These are phyloP conservation scores for Kwoniella dendrophila DNA, from an alignment of 768 basidiomycete species.

Conservation along the genomic window DNA sequence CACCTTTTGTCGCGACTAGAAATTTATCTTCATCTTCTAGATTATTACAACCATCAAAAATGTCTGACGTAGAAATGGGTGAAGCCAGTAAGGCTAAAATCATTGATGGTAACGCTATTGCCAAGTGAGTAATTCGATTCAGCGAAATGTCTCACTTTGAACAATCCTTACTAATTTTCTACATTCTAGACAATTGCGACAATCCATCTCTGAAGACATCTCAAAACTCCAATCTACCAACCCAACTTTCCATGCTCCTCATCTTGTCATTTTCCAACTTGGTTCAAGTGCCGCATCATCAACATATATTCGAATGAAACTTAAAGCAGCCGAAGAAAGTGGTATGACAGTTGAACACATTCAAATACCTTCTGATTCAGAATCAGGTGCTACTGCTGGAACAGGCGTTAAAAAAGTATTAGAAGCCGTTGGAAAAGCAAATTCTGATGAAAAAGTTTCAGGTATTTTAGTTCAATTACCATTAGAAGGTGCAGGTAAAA, in stretches of 20 bases:
- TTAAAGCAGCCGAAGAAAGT: slow-evolving; percentile 89
- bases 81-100: slow-evolving; percentile 58
- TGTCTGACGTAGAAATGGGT: slow-evolving; percentile 28
- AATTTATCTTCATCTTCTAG: slow-evolving; percentile 7
- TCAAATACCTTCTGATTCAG: slow-evolving; percentile 55
- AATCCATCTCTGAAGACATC: slow-evolving; percentile 72
- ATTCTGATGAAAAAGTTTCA: slow-evolving; percentile 75
- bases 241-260: slow-evolving; percentile 83
- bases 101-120: slow-evolving; percentile 81
- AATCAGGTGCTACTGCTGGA: slow-evolving; percentile 44
- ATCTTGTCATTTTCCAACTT: slow-evolving; percentile 89
- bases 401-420: slow-evolving; percentile 70
- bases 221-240: slow-evolving; percentile 65
- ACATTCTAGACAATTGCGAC: slow-evolving; percentile 71
- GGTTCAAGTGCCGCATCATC: slow-evolving; percentile 87
- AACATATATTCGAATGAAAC: slow-evolving; percentile 96
- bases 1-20: not conserved
- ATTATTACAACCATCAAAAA: slow-evolving; percentile 13
- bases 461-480: slow-evolving; percentile 96
- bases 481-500: slow-evolving; percentile 75
- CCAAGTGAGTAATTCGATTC: slow-evolving; percentile 65
- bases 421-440: slow-evolving; percentile 74
- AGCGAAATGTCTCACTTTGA: not conserved
- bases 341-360: slow-evolving; percentile 87
- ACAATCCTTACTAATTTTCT: not conserved